phyloP scores from a whole-genome alignment of 1,284 basidiomycete genomes.

The Fomes fomentarius region DNA sequence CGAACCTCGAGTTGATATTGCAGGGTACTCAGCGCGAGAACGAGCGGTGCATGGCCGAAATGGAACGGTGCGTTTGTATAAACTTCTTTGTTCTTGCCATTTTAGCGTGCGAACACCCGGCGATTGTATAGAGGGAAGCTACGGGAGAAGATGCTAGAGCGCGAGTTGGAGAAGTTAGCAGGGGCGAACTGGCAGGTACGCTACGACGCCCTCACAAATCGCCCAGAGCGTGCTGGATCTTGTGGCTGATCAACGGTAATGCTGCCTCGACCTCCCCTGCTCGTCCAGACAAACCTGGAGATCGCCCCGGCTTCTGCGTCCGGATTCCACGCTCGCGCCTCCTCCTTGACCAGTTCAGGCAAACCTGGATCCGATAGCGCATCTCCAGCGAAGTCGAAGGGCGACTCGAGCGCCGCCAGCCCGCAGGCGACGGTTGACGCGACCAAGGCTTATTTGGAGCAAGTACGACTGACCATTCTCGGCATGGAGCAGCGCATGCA shows the following conservation, averaged over 20 bases:
- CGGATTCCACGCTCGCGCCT: conserved; percentile 1
- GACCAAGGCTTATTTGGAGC: conserved; percentile 64
- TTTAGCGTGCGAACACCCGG: neutral
- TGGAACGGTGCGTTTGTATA: conserved; percentile 55
- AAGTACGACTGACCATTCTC: conserved; percentile 67
- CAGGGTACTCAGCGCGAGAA: conserved; percentile 80
- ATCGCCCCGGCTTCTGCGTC: conserved; percentile 37
- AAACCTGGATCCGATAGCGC: neutral
- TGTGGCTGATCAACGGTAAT: neutral
- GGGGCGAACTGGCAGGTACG: conserved; percentile 78
- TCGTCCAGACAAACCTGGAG: conserved; percentile 56
- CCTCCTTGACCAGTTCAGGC: conserved; percentile 16
- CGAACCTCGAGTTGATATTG: conserved; percentile 69
- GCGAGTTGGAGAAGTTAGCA: conserved; percentile 64
- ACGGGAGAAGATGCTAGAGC: conserved; percentile 73
- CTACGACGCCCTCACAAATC: neutral
- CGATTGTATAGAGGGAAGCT: conserved; percentile 24
- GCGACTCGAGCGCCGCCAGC: conserved; percentile 1
- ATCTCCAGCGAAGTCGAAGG: conserved; percentile 3
- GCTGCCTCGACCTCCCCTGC: neutral
- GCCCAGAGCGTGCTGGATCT: no score
- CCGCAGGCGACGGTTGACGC: conserved; percentile 31
- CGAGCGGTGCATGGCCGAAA: conserved; percentile 74
- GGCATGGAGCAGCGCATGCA: conserved; percentile 79
- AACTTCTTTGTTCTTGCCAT: neutral